Evolutionary conservation across 78 protist genomes (phyloP).

Genomic region (slime mould (Dictyostelium discoideum)): DNA sequence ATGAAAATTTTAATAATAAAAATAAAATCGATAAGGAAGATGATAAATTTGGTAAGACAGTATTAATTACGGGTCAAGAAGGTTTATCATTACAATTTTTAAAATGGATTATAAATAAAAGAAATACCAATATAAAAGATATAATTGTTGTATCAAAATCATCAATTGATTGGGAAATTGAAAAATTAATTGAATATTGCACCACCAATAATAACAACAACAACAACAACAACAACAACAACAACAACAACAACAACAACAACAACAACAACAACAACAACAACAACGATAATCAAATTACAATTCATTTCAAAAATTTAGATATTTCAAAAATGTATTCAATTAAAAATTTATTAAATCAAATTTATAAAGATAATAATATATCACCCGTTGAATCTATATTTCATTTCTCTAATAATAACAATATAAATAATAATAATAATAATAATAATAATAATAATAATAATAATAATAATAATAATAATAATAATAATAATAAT

Average conservation of each 20-base stretch:
- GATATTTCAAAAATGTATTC: slow-evolving; percentile 7
- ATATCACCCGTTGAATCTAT: neutral
- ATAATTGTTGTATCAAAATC: neutral
- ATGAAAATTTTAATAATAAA: neutral
- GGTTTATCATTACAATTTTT: neutral
- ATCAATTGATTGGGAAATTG: neutral
- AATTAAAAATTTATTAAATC: neutral
- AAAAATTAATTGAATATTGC: neutral
- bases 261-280: neutral
- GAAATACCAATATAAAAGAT: neutral
- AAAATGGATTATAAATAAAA: neutral
- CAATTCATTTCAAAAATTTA: neutral
- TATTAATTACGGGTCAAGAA: neutral
- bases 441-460: too few species aligned
- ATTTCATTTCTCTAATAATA: neutral
- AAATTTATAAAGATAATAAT: neutral
- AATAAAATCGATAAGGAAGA: neutral
- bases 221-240: neutral
- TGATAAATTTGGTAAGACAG: slow-evolving; percentile 1
- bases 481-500: neutral
- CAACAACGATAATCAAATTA: neutral
- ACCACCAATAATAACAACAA: neutral
- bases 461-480: neutral
- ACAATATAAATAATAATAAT: neutral
- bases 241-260: neutral